These are phyloP conservation scores for Ceratobasidium sp. DNA, from an alignment of 1,284 basidiomycete species.

Conservation along the genomic window DNA sequence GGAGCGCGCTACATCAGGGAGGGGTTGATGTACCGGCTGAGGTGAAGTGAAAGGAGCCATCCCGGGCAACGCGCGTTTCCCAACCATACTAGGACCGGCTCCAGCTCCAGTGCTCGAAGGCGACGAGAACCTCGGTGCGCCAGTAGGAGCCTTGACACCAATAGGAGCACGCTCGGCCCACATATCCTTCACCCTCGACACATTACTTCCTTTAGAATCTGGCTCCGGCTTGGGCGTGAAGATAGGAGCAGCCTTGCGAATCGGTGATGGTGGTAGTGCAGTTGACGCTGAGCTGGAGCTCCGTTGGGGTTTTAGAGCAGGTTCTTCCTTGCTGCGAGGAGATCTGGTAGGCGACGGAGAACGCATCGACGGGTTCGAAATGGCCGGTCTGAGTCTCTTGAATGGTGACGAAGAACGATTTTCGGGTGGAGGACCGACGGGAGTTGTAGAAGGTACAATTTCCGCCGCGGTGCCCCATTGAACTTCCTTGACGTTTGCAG, in stretches of 20 bases:
- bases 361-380: constrained; percentile 30
- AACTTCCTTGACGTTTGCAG: constrained; percentile 21
- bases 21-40: constrained; percentile 49
- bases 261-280: constrained; percentile 21
- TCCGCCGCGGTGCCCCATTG: constrained; percentile 12
- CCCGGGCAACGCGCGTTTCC: constrained; percentile 61
- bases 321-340: constrained; percentile 16
- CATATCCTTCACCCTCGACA: constrained; percentile 39
- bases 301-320: neutral
- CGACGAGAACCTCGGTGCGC: neutral
- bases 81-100: constrained; percentile 23
- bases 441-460: constrained; percentile 9
- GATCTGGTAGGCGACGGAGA: constrained; percentile 26
- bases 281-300: neutral
- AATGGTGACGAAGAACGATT: constrained; percentile 32
- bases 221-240: constrained; percentile 20
- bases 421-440: constrained; percentile 31
- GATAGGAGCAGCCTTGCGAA: constrained; percentile 32
- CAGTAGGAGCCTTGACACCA: constrained; percentile 31
- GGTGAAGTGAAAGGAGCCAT: constrained; percentile 50
- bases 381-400: constrained; percentile 20
- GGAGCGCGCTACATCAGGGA: neutral
- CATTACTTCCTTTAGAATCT: constrained; percentile 27
- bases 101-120: neutral
- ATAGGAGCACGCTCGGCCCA: constrained; percentile 45